A percentile compares a stretch with the other conserved stretches of the same genome.
These are phyloP conservation scores for Lactuca sativa DNA, from an alignment of 129 eudicot species.

Conservation along the genomic window DNA sequence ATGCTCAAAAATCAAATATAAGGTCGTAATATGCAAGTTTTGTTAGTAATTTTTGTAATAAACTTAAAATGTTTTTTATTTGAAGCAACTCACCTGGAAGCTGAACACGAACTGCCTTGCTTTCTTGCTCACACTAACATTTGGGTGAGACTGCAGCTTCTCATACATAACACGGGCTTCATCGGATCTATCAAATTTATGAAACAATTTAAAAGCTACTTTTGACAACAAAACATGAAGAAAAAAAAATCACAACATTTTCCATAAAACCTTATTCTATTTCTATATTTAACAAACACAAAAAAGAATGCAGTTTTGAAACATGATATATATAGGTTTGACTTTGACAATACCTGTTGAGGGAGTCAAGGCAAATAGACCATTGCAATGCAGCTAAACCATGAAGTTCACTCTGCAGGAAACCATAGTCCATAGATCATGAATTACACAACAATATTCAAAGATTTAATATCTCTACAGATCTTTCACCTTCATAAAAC, in stretches of 20 bases:
- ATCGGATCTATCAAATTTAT: conserved; percentile 46
- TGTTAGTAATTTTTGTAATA: background rate
- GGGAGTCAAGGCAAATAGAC: conserved; percentile 95
- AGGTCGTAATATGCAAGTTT: background rate
- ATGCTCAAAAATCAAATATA: background rate
- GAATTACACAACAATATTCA: background rate
- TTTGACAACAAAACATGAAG: background rate
- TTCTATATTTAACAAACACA: background rate
- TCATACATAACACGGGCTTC: conserved; percentile 85
- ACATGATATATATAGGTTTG: background rate
- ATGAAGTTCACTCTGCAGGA: conserved; percentile 88
- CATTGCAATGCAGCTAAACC: conserved; percentile 94
- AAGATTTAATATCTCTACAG: conserved; percentile 1
- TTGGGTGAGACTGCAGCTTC: conserved; percentile 89
- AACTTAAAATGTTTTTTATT: too few species aligned
- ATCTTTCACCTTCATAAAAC: background rate
- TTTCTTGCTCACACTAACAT: conserved; percentile 68
- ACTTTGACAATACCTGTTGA: conserved; percentile 49
- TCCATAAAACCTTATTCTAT: too few species aligned
- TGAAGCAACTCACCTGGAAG: conserved; percentile 57
- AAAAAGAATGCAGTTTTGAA: background rate
- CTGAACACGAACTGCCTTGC: conserved; percentile 65
- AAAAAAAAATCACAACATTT: background rate
- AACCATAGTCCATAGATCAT: background rate
- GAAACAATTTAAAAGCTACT: background rate